phyloP scores from a whole-genome alignment of 2,329 filamentous ascomycete genomes.

The Cordyceps cateniannulata region DNA sequence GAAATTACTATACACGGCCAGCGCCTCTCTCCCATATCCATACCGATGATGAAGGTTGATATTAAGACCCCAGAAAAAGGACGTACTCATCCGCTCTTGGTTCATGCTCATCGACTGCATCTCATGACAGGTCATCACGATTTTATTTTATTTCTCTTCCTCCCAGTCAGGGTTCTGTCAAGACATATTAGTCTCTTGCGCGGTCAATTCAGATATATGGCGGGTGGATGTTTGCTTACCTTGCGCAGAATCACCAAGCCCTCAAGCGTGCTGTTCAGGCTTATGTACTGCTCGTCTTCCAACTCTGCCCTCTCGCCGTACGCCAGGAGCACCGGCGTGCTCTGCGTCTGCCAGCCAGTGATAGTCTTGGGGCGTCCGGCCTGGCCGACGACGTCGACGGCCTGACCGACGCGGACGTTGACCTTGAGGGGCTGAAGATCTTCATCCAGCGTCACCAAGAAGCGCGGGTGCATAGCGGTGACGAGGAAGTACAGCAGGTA shows the following conservation, averaged over 20 bases:
- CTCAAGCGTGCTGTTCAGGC: constrained; percentile 83
- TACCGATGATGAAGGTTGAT: neutral
- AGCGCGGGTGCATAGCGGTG: constrained; percentile 92
- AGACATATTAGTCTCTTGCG: neutral
- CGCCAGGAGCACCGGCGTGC: constrained; percentile 91
- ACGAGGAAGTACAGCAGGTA: constrained; percentile 97
- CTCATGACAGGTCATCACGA: neutral
- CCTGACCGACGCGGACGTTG: constrained; percentile 95
- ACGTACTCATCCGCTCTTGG: neutral
- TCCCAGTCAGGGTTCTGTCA: constrained; percentile 35
- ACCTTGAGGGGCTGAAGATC: constrained; percentile 88
- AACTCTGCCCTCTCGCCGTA: constrained; percentile 93
- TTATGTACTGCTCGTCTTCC: constrained; percentile 96
- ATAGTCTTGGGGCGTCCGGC: constrained; percentile 97
- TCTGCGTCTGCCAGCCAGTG: constrained; percentile 98
- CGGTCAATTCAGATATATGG: neutral
- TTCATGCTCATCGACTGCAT: neutral
- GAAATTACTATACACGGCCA: constrained; percentile 27
- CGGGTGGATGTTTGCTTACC: constrained; percentile 47
- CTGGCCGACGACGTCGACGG: constrained; percentile 95
- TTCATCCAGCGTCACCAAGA: constrained; percentile 94
- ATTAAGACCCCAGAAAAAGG: neutral
- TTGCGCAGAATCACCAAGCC: constrained; percentile 94
- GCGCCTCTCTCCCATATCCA: neutral
- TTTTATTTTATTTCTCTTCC: constrained; percentile 28